Percentiles rank a stretch among this genome's conserved stretches.
phyloP scores from a whole-genome alignment of 768 basidiomycete species.

The Nidularia sp. region DNA sequence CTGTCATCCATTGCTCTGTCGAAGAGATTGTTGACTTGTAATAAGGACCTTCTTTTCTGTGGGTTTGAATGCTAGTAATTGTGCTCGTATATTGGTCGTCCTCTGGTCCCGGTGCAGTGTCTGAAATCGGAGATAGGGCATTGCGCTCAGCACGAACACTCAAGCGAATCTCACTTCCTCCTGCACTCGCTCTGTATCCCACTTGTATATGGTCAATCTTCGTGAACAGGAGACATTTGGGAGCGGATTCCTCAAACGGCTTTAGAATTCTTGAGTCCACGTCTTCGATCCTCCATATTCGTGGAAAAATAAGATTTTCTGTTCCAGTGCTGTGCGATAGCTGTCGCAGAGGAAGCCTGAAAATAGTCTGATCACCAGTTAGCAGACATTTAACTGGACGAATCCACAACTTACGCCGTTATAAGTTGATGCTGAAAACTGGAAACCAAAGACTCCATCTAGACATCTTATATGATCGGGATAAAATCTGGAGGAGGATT shows the following conservation, averaged over 20 bases:
- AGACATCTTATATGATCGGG: constrained; percentile 34
- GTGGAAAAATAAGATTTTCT: constrained; percentile 13
- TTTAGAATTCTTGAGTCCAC: constrained; percentile 20
- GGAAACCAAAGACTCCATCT: constrained; percentile 37
- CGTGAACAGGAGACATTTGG: constrained; percentile 39
- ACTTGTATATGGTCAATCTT: too few relatives aligned
- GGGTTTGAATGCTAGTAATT: too few relatives aligned
- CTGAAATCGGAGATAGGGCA: too few relatives aligned
- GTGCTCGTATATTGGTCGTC: too few relatives aligned
- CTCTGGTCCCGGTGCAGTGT: too few relatives aligned
- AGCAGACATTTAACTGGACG: not conserved
- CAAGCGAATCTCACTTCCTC: too few relatives aligned
- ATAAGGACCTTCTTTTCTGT: too few relatives aligned
- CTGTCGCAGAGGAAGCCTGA: constrained; percentile 39
- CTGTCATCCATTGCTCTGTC: constrained; percentile 8
- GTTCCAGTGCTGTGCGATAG: constrained; percentile 12
- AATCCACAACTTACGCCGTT: constrained; percentile 30
- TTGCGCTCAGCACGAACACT: too few relatives aligned
- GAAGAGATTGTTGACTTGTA: too few relatives aligned
- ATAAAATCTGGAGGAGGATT: constrained; percentile 26
- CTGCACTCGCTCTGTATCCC: too few relatives aligned
- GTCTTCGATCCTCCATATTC: constrained; percentile 13
- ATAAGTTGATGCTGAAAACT: constrained; percentile 20
- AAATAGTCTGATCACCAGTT: constrained; percentile 31
- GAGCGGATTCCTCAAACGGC: constrained; percentile 23